These are phyloP conservation scores for Biancaea sappan DNA, from an alignment of 306 rosid species.

Conservation along the genomic window DNA sequence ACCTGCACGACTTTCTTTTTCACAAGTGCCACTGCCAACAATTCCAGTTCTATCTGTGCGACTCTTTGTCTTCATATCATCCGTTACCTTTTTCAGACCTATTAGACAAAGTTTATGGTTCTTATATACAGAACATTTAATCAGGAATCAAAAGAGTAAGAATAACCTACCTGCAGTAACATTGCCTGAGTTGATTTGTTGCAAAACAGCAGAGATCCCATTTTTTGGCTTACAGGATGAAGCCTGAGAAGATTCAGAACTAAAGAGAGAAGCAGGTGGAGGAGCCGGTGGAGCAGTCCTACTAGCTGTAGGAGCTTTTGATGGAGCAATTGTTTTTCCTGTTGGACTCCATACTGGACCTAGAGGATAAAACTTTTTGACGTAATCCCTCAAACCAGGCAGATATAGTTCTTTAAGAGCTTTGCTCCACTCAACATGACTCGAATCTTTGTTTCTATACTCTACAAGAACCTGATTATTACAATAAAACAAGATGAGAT, in stretches of 20 bases:
- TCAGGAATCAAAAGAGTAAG: background rate
- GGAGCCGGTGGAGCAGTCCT: conserved; percentile 84
- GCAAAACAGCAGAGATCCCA: conserved; percentile 95
- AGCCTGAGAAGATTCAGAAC: conserved; percentile 73
- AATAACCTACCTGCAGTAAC: conserved; percentile 51
- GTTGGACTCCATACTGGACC: conserved; percentile 90
- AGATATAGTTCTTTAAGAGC: conserved; percentile 92
- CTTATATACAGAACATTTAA: background rate
- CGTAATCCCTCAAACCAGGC: conserved; percentile 90
- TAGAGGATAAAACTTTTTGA: conserved; percentile 76
- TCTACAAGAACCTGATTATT: conserved; percentile 80
- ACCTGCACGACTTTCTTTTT: conserved; percentile 57
- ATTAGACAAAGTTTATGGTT: conserved; percentile 4
- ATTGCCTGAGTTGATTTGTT: conserved; percentile 65
- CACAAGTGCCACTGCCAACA: conserved; percentile 54
- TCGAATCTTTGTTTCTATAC: conserved; percentile 83
- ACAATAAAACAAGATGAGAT: conserved; percentile 16
- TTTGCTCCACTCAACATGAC: conserved; percentile 95
- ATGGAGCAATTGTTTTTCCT: conserved; percentile 60
- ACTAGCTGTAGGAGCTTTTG: conserved; percentile 59
- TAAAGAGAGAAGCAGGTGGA: conserved; percentile 82
- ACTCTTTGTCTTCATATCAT: conserved; percentile 92
- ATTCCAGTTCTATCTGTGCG: conserved; percentile 77
- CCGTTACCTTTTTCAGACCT: conserved; percentile 73
- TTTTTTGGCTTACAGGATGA: conserved; percentile 77